phyloP scores from a whole-genome alignment of 1,284 basidiomycete species.

The Ustilago crameri region DNA sequence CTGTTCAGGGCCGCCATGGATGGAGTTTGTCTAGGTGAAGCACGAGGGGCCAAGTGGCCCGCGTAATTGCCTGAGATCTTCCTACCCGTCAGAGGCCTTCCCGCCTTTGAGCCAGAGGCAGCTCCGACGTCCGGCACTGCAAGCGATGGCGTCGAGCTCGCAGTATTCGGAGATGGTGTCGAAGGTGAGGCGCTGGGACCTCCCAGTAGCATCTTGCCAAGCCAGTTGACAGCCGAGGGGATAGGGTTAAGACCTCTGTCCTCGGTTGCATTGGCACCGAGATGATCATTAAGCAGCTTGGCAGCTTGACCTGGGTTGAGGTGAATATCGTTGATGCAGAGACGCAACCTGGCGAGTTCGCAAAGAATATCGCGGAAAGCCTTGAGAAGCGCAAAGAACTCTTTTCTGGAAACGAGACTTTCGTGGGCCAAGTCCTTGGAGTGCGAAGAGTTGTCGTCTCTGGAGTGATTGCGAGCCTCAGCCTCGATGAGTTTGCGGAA shows the following conservation, averaged over 20 bases:
- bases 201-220: slow-evolving; percentile 52
- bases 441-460: slow-evolving; percentile 69
- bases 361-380: slow-evolving; percentile 84
- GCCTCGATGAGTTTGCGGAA: slow-evolving; percentile 75
- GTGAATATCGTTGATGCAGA: slow-evolving; percentile 87
- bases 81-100: slow-evolving; percentile 21
- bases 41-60: slow-evolving; percentile 40
- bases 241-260: slow-evolving; percentile 45
- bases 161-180: slow-evolving; percentile 13
- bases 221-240: slow-evolving; percentile 54
- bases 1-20: slow-evolving; percentile 43
- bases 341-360: slow-evolving; percentile 84
- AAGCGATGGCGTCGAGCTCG: slow-evolving; percentile 4
- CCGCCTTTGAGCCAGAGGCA: slow-evolving; percentile 6
- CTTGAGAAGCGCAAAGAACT: slow-evolving; percentile 84
- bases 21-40: slow-evolving; percentile 46
- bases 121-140: slow-evolving; percentile 19
- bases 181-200: slow-evolving; percentile 20
- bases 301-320: slow-evolving; percentile 80
- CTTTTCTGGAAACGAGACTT: slow-evolving; percentile 78
- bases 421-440: slow-evolving; percentile 37
- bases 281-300: slow-evolving; percentile 62
- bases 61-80: slow-evolving; percentile 32
- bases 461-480: slow-evolving; percentile 67
- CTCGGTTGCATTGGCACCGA: slow-evolving; percentile 49